A percentile compares a stretch with the other conserved stretches of the same genome.
Evolutionary conservation across 805 yeast genomes (phyloP).

Genomic region (Ogataea degrootiae): DNA sequence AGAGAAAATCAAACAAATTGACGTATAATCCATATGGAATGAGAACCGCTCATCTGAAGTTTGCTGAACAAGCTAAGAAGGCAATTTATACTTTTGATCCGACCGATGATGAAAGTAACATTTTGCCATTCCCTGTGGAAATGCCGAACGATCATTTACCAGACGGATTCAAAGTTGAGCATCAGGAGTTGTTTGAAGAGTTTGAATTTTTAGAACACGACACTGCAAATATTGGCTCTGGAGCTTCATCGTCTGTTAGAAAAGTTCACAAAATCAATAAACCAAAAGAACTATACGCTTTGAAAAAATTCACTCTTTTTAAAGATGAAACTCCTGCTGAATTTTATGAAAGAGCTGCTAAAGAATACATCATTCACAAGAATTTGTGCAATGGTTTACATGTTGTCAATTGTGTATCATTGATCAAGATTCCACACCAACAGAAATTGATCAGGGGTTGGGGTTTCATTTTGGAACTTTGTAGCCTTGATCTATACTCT

Average conservation of each 20-base stretch:
- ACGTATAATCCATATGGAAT: conserved; percentile 65
- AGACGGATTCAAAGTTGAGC: conserved; percentile 45
- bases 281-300: conserved; percentile 54
- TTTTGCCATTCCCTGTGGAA: conserved; percentile 61
- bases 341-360: conserved; percentile 64
- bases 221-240: conserved; percentile 57
- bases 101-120: conserved; percentile 37
- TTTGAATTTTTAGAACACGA: conserved; percentile 45
- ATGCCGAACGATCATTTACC: conserved; percentile 70
- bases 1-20: conserved; percentile 31
- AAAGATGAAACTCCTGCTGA: conserved; percentile 65
- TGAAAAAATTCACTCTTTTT: conserved; percentile 63
- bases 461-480: conserved; percentile 72
- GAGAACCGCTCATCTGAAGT: conserved; percentile 28
- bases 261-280: conserved; percentile 37
- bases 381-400: conserved; percentile 53
- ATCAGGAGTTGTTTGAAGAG: conserved; percentile 50
- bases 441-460: conserved; percentile 58
- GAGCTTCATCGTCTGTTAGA: conserved; percentile 71
- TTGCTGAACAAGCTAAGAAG: background rate
- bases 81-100: conserved; percentile 17
- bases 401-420: conserved; percentile 53
- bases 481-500: conserved; percentile 56
- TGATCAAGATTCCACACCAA: conserved; percentile 59
- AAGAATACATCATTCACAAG: conserved; percentile 65